phyloP scores from a whole-genome alignment of 257 asterid species.

The Petunia axillaris region DNA sequence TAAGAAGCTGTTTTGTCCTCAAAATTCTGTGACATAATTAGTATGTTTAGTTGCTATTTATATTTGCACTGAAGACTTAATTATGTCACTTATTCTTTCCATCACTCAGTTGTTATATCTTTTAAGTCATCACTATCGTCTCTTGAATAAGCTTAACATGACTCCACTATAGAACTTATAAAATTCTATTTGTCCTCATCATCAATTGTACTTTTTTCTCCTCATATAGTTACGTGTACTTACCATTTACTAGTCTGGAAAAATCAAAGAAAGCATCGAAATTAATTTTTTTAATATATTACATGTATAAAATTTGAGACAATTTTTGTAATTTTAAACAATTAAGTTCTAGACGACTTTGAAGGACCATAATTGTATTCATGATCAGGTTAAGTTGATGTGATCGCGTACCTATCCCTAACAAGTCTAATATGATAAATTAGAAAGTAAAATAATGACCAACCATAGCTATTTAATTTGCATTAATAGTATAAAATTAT shows the following conservation, averaged over 20 bases:
- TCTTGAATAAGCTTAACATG: constrained; percentile 38
- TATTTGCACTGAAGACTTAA: constrained; percentile 40
- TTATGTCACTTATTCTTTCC: constrained; percentile 18
- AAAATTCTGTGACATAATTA: constrained; percentile 56
- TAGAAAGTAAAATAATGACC: too few relatives aligned
- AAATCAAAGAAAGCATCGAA: neutral
- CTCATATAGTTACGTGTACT: constrained; percentile 20
- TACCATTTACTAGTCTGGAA: neutral
- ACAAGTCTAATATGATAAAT: too few relatives aligned
- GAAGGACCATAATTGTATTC: too few relatives aligned
- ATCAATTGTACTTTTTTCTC: neutral
- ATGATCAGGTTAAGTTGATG: too few relatives aligned
- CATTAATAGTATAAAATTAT: too few relatives aligned
- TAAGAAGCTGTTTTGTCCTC: constrained; percentile 32
- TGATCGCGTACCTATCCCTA: too few relatives aligned
- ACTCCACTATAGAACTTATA: constrained; percentile 27
- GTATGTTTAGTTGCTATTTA: constrained; percentile 53
- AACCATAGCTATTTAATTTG: too few relatives aligned
- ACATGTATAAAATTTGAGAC: constrained; percentile 14
- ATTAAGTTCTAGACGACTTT: too few relatives aligned
- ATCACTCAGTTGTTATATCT: constrained; percentile 46
- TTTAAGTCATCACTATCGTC: constrained; percentile 41
- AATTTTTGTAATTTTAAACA: too few relatives aligned
- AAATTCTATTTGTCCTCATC: constrained; percentile 11
- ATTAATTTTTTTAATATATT: neutral